Percentiles rank a stretch among this genome's conserved stretches.
phyloP scores from a whole-genome alignment of 202 grass and related monocot genomes.

The Sporobolus alterniflorus region DNA sequence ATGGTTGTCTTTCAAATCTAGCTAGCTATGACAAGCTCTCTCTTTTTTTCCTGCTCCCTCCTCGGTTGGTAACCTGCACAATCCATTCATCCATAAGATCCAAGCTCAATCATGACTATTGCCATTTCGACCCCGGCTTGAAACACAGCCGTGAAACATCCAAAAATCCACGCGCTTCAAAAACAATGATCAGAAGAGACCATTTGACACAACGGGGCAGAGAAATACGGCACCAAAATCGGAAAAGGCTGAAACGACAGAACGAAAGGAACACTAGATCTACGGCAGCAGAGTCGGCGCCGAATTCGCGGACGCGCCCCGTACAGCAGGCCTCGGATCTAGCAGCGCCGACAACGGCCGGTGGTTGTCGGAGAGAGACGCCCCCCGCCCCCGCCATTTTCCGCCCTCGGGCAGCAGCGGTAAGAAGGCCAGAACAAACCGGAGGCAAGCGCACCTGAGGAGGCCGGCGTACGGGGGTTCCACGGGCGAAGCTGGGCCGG shows the following conservation, averaged over 20 bases:
- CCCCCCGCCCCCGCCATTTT: not conserved
- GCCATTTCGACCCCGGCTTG: not conserved
- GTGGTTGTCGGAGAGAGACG: not conserved
- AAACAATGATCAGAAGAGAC: not conserved
- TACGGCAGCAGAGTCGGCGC: not conserved
- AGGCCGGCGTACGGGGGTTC: slow-evolving; percentile 36
- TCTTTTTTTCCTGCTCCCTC: slow-evolving; percentile 20
- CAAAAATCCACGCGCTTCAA: not conserved
- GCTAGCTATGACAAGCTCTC: slow-evolving; percentile 15
- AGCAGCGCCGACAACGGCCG: slow-evolving; percentile 19
- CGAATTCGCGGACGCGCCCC: not conserved
- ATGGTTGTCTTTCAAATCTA: slow-evolving; percentile 45
- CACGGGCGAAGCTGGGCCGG: slow-evolving; percentile 21
- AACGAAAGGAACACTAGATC: slow-evolving; percentile 18
- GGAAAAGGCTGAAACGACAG: not conserved
- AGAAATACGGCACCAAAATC: slow-evolving; percentile 4
- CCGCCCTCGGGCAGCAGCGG: not conserved
- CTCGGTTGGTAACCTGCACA: slow-evolving; percentile 28
- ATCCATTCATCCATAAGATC: slow-evolving; percentile 28
- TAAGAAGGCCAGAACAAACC: not conserved
- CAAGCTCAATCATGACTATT: slow-evolving; percentile 19
- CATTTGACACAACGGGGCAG: not conserved
- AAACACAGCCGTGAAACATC: not conserved
- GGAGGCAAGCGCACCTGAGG: slow-evolving; percentile 35
- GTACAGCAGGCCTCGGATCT: slow-evolving; percentile 36